These are phyloP conservation scores for Podosphaera xanthii DNA, from an alignment of 2,329 filamentous ascomycete species.

Conservation along the genomic window DNA sequence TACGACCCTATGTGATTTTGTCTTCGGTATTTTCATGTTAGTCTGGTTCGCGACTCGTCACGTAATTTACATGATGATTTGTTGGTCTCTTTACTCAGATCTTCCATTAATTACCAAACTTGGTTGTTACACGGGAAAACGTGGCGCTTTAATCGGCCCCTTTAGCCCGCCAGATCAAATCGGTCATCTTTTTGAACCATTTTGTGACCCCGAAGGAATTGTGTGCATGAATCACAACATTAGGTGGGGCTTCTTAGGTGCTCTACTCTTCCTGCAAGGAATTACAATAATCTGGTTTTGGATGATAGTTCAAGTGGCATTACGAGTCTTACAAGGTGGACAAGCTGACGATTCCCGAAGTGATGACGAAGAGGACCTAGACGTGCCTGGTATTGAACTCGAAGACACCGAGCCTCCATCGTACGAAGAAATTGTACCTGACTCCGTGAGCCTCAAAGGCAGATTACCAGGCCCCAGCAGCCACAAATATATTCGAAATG, in stretches of 20 bases:
- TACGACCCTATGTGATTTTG: constrained; percentile 52
- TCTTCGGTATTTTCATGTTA: constrained; percentile 68
- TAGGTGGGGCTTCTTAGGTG: constrained; percentile 51
- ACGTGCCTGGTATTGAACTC: constrained; percentile 17
- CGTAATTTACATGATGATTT: constrained; percentile 53
- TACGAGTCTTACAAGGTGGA: constrained; percentile 53
- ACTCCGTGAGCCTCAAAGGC: constrained; percentile 41
- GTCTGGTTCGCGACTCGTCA: constrained; percentile 73
- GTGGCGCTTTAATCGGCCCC: constrained; percentile 30
- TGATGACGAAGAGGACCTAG: constrained; percentile 48
- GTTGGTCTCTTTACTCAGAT: constrained; percentile 59
- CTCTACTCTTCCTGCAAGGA: constrained; percentile 55
- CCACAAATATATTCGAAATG: constrained; percentile 11
- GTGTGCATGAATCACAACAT: constrained; percentile 63
- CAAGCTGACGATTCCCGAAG: constrained; percentile 70
- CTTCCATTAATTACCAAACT: constrained; percentile 35
- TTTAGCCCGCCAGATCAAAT: constrained; percentile 26
- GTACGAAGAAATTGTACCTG: constrained; percentile 47
- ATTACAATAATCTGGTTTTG: constrained; percentile 74
- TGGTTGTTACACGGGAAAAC: constrained; percentile 47
- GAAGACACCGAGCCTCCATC: constrained; percentile 5
- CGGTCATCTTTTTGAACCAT: constrained; percentile 49
- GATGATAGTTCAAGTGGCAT: constrained; percentile 67
- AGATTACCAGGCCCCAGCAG: constrained; percentile 8
- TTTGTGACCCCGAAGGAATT: constrained; percentile 43